A percentile compares a stretch with the other conserved stretches of the same genome.
Conservation (phyloP, 1,284 basidiomycete genomes). For the Cystobasidiaceae sp. region DNA sequence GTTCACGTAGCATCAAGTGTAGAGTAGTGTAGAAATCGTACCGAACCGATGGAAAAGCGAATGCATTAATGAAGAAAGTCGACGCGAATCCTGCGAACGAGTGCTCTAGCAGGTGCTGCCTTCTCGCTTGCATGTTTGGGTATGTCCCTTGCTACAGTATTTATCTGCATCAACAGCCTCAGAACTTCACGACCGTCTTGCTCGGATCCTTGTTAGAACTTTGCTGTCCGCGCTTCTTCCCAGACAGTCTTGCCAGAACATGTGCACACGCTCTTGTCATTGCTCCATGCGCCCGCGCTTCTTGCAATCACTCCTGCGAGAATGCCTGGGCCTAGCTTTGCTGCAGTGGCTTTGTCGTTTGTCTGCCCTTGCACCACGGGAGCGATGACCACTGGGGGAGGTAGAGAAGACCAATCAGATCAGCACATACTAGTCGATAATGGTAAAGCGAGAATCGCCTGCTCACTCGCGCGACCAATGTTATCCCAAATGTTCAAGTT, state of each 20-base stretch:
- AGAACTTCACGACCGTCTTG: background rate
- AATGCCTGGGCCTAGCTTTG: slow-evolving; percentile 41
- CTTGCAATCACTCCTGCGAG: slow-evolving; percentile 50
- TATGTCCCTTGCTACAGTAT: background rate
- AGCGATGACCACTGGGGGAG: slow-evolving; percentile 45
- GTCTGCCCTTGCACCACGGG: slow-evolving; percentile 17
- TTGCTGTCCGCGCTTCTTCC: slow-evolving; percentile 46
- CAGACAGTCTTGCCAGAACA: slow-evolving; percentile 50
- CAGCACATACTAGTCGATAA: background rate
- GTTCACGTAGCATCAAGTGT: no score
- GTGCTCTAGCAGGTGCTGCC: no score
- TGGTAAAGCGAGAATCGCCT: background rate
- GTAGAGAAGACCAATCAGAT: background rate
- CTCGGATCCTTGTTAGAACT: background rate
- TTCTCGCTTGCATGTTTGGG: background rate
- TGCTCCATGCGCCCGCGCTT: slow-evolving; percentile 49
- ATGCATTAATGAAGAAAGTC: no score
- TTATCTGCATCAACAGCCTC: background rate
- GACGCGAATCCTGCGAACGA: no score
- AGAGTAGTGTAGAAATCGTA: no score
- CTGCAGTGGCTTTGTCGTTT: slow-evolving; percentile 15
- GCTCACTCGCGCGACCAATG: slow-evolving; percentile 45
- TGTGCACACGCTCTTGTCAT: slow-evolving; percentile 50
- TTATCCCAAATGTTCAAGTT: slow-evolving; percentile 48
- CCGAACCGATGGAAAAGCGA: no score